Base-by-base conservation (phyloP, 2,329 filamentous ascomycete genomes). In the Pseudomassariella vexata region DNA sequence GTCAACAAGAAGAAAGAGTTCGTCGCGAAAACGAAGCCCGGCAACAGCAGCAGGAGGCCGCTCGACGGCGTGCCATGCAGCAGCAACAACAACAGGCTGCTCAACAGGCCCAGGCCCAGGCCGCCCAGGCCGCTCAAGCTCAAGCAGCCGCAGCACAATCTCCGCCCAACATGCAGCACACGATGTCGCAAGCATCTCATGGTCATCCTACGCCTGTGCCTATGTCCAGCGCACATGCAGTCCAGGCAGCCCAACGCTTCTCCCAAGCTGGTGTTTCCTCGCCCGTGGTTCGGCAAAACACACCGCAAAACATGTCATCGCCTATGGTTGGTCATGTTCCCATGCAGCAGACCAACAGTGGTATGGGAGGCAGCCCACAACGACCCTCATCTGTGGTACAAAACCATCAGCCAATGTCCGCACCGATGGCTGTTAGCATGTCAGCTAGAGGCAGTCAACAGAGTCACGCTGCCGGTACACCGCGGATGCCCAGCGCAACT, bases 281-380 rank as follows among this genome's bases (percentile, higher is more conserved):
- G n/a, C 84, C 85, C 0, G 63, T 78, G 36, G 57, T 73, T 15
- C 68, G 74, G 10, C 77, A 82, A 44, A 73, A 72, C 15, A 82
- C 77, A 2, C 78, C 78, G 9, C 75, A 78, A 35, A 75, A 72
- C 35, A 72, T 75, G 60, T 81, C 78, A 5, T 82, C 78, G 2
- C 79, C 78, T 7, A 79, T 76, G 66, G 69, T 76, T n/a, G 66
- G 66, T 25, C 70, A 70, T 21, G 71, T 73, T 17, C 61, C 74
- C 1, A 82, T 83, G 78, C 75, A 80, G 40, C 68, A 70, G 21
- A 77, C 76, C 18, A 76, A 72, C 29, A 83, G 81, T 2, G 80
- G 70, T 45, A 79, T 84, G 67, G 79, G 77, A 14, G 76, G 67
- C 31, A 85, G 80, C 47, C 82, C 82, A 17, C 65, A 77, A 12